These are phyloP conservation scores for Phytopythium ostracodes DNA, from an alignment of 352 stramenopile genomes.

Conservation along the genomic window DNA sequence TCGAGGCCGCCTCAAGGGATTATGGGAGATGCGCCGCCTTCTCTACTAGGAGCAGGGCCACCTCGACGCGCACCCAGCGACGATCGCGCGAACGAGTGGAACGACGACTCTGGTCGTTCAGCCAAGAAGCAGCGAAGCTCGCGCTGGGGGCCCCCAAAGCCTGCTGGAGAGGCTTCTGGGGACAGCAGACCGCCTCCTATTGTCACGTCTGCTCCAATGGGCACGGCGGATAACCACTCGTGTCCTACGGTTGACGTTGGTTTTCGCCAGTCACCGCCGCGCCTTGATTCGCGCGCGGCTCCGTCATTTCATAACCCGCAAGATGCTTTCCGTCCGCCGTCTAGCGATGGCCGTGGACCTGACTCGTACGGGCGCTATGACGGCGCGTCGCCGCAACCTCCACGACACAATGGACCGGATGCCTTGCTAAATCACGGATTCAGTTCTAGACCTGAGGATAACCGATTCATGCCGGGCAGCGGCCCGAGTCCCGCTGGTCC, in stretches of 20 bases:
- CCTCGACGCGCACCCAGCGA: slow-evolving; percentile 13
- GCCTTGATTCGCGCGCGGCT: not conserved
- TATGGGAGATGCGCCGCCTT: slow-evolving; percentile 12
- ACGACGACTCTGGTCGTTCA: slow-evolving; percentile 28
- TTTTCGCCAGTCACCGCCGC: not conserved
- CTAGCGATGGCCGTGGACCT: not conserved
- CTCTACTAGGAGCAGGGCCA: slow-evolving; percentile 17
- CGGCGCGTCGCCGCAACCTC: not conserved
- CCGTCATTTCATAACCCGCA: slow-evolving; percentile 1
- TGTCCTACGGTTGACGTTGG: not conserved
- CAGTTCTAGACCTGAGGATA: slow-evolving; percentile 4
- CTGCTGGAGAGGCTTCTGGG: slow-evolving; percentile 13
- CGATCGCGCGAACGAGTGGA: slow-evolving; percentile 19
- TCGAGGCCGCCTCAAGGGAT: not conserved
- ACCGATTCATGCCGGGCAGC: not conserved
- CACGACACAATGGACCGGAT: slow-evolving; percentile 1
- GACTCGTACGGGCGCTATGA: slow-evolving; percentile 4
- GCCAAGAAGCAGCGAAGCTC: slow-evolving; percentile 63
- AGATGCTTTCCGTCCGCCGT: not conserved
- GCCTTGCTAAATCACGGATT: slow-evolving; percentile 4
- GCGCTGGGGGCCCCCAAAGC: slow-evolving; percentile 62
- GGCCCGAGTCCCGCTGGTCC: not conserved
- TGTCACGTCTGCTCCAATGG: slow-evolving; percentile 22
- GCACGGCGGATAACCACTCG: not conserved
- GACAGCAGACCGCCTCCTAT: slow-evolving; percentile 47